Evolutionary conservation across 1,284 basidiomycete species (phyloP), one percentile per base, ranked within the genome.

Genomic region (Cerrena zonata): DNA sequence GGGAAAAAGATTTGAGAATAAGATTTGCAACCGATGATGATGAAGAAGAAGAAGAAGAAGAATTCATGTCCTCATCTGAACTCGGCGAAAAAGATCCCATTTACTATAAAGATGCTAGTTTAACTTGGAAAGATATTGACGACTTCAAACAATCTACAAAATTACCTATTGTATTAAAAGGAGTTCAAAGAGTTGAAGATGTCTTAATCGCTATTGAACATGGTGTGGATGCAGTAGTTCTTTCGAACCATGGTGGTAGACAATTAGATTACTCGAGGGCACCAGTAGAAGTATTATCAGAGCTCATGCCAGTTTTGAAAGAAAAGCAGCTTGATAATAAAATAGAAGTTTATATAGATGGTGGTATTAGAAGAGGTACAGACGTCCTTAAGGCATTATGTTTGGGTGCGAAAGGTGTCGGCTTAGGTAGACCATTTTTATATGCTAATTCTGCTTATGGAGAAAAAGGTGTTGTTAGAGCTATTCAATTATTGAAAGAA

Each of bases 371-470:
- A 48, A 78, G 94, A 40, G 94, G 94, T 21, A n/a, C n/a, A 76
- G 91, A 94, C 66, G 84, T 95, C 5, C 70, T 97, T 48, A 97
- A 97, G 69, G 92, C 93, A 0, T 69, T 96, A 2, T 94, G 91
- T 58, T 74, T 97, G 22, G 94, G 94, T 36, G 94, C 94, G 1
- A 87, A 75, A 56, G 92, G 89, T 2, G 92, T 95, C 4, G 94
- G 94, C 1, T 72, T 97, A 23, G 94, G 94, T 0, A 79, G 94
- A 25, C 80, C 88, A 1, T 94, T 95, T 74, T 73, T 96, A n/a
- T 94, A 89, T 61, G 91, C 90, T 1, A 90, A 94, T n/a, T n/a
- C n/a, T n/a, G 90, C 90, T 3, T 94, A 91, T 52, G 93, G 91
- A 1, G 80, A 85, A 56, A 78, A 79, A 7, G 93, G 94, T 1